Base-by-base conservation (phyloP, 257 asterid genomes). In the Plectranthus barbatus region DNA sequence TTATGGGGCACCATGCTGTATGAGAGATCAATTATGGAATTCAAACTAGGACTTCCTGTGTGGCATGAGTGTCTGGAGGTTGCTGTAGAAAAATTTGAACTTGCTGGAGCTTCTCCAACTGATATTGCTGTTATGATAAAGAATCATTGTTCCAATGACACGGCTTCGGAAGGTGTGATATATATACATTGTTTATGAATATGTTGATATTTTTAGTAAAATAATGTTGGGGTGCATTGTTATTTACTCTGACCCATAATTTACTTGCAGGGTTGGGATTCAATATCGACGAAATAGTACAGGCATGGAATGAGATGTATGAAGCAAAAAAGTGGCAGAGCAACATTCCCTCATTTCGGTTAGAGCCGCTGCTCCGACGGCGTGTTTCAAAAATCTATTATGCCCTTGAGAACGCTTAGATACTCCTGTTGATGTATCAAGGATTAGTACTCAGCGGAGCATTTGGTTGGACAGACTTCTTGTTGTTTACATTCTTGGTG, bases 291-390 rank as follows among this genome's bases (percentile, higher is more conserved):
- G 95, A 87, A 83, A 82, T 90, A 69, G 91, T 83, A 60, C 94
- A 84, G 77, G 97, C 94, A 24, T 84, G 95, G 97, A 86, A 83
- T 31, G 95, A 86, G 79, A 86, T 86, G 97, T 80, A 84, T 60
- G 95, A 86, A 71, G 97, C 97, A 26, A 83, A 76, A 69, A 82
- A 69, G 78, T 84, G 91, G 97, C 84, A 74, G 71, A 81, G 74
- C 48, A 75, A 67, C 37, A 39, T 86, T 61, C 75, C 83, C 31
- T 74, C 92, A 45, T 86, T 77, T 64, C 74, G 95, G 62, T 64
- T 90, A 70, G 88, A 90, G 77, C 94, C 97, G n/a, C 72, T 90
- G 65, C 80, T 90, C 37, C 42, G 92, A 61, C 68, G 90, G 45
- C 82, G 95, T 62, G 90, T 79, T 76, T 79, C 95, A 53, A 85